Conservation (phyloP, 2,329 filamentous ascomycete genomes). For the Clarireedia hainanense region DNA sequence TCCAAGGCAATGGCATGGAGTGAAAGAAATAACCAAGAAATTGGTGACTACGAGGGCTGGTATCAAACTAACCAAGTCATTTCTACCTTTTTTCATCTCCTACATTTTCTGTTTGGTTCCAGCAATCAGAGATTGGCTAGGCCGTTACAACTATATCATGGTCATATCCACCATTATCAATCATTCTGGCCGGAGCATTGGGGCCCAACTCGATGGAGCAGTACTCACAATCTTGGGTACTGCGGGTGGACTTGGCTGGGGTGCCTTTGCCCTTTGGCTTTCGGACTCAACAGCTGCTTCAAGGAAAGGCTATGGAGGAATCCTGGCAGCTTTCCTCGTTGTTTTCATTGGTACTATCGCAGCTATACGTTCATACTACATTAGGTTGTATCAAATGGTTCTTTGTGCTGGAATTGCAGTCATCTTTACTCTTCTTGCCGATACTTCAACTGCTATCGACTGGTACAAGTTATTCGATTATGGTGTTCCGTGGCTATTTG, state of each 20-base stretch:
- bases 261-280: conserved; percentile 43
- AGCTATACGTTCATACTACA: conserved; percentile 46
- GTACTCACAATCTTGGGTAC: conserved; percentile 46
- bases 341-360: conserved; percentile 45
- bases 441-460: conserved; percentile 37
- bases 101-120: conserved; percentile 49
- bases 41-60: conserved; percentile 43
- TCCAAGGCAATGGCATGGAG: conserved; percentile 39
- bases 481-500: conserved; percentile 47
- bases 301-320: conserved; percentile 42
- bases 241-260: conserved; percentile 47
- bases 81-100: conserved; percentile 47
- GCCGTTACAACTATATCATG: conserved; percentile 47
- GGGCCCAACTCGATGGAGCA: conserved; percentile 49
- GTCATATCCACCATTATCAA: conserved; percentile 49
- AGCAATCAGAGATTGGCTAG: conserved; percentile 40
- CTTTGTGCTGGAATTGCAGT: conserved; percentile 49
- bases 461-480: conserved; percentile 46
- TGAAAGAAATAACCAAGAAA: conserved; percentile 33
- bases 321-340: conserved; percentile 47
- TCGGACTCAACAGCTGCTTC: conserved; percentile 42
- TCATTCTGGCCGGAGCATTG: conserved; percentile 47
- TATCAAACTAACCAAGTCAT: conserved; percentile 44
- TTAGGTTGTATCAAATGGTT: conserved; percentile 47
- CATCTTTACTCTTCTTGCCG: conserved; percentile 44